Evolutionary conservation across 495 filamentous ascomycete species (phyloP).

Genomic region (Penicillium waksmanii): DNA sequence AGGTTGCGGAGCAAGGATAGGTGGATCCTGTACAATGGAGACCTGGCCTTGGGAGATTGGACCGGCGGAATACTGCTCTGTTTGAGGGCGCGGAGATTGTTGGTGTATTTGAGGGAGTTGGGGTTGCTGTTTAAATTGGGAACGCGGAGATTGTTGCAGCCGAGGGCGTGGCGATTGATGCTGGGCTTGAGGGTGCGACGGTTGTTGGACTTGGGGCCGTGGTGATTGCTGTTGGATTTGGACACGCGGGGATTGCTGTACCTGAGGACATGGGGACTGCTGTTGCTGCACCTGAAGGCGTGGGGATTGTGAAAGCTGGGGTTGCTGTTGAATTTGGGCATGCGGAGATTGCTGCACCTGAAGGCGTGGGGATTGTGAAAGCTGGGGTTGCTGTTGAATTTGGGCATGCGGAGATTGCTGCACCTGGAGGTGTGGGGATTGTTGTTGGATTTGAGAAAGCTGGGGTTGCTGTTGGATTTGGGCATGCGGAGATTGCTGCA

Average conservation of each 20-base stretch:
- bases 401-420: constrained; percentile 5
- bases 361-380: constrained; percentile 11
- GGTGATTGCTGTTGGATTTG: not conserved
- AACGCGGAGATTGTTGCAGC: not conserved
- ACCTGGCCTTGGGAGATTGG: not conserved
- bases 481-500: constrained; percentile 8
- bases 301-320: constrained; percentile 18
- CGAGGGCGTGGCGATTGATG: no score
- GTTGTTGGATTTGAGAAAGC: constrained; percentile 17
- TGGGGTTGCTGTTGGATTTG: constrained; percentile 7
- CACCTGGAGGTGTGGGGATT: not conserved
- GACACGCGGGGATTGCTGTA: not conserved
- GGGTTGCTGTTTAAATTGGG: constrained; percentile 12
- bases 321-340: not conserved
- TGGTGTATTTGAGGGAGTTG: constrained; percentile 24
- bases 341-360: not conserved
- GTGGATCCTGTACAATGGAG: not conserved
- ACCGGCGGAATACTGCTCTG: not conserved
- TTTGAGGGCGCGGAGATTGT: constrained; percentile 28
- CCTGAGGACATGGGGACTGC: no score
- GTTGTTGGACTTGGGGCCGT: constrained; percentile 16
- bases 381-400: constrained; percentile 18
- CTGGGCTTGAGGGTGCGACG: constrained; percentile 9
- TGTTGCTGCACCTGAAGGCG: constrained; percentile 1
- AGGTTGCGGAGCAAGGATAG: not conserved